phyloP scores from a whole-genome alignment of 768 basidiomycete species.

The Kwoniella heveanensis region DNA sequence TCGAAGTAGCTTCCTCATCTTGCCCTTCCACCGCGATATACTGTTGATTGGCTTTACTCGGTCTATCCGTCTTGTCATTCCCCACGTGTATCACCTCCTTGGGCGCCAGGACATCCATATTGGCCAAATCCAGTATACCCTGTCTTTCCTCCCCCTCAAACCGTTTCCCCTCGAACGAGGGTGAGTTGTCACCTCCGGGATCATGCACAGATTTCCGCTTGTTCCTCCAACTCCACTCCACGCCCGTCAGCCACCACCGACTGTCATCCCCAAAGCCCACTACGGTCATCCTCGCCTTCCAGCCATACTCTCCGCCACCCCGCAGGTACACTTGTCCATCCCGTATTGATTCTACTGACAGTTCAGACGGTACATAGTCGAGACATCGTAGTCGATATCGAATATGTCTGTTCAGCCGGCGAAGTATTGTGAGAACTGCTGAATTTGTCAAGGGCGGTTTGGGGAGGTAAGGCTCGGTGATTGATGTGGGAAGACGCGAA shows the following conservation, averaged over 20 bases:
- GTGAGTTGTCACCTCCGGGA: constrained; percentile 62
- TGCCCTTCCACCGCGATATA: constrained; percentile 3
- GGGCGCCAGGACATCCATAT: constrained; percentile 31
- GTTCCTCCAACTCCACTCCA: constrained; percentile 75
- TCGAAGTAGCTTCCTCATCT: constrained; percentile 1
- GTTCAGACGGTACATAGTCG: constrained; percentile 79
- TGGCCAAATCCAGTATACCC: constrained; percentile 43
- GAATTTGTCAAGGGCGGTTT: constrained; percentile 67
- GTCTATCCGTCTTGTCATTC: constrained; percentile 4
- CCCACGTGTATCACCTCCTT: constrained; percentile 2
- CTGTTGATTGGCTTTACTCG: constrained; percentile 1
- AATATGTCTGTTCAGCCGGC: constrained; percentile 74
- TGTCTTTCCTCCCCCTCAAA: constrained; percentile 42
- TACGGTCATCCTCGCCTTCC: constrained; percentile 38
- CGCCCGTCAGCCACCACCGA: constrained; percentile 75
- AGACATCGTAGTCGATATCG: constrained; percentile 75
- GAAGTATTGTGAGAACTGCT: constrained; percentile 67
- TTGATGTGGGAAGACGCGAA: constrained; percentile 72
- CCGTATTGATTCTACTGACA: constrained; percentile 52
- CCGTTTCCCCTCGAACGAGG: constrained; percentile 54
- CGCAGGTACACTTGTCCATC: constrained; percentile 65
- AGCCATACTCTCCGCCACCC: constrained; percentile 38
- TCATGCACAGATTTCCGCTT: constrained; percentile 71
- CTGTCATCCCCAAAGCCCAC: constrained; percentile 38
- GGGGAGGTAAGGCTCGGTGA: constrained; percentile 79